Evolutionary conservation across 192 early-diverging fungal species (phyloP), one percentile per base, ranked within the genome.

Genomic region (Umbelopsis isabellina): DNA sequence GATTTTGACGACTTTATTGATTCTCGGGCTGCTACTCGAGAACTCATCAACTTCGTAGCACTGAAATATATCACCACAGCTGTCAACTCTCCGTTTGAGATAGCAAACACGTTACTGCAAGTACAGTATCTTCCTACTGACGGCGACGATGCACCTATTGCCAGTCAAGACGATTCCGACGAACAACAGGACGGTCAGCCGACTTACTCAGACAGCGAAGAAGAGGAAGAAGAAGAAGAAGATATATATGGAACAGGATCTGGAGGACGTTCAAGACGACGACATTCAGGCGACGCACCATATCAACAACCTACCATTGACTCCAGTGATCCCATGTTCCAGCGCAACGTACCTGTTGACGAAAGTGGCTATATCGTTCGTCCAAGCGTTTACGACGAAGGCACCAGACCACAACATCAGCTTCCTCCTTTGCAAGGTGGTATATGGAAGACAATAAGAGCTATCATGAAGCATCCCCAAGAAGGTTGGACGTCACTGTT

Each of bases 91-190:
- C 92, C 92, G 0, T 91, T 92, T 68, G 88, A 86, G 49, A 81
- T 85, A 2, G 81, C 83, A 18, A 88, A 89, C 66, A 92, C 90
- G 21, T 70, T 94, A n/a, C 68, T 91, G 46, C 91, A 94, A 77
- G 89, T 92, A 23, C 91, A 92, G 77, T 89, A 90, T 69, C 49
- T 88, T 23, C 92, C 92, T 21, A 77, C 82, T 35, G 84, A 88
- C 52, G 82, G 82, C 68, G 84, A 82, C 37, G 73, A 80, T 45
- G 67, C 58, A 1, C n/a, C 18, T 10, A 16, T 55, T 20, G 41
- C 25, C 46, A 25, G 6, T 41, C 18, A 23, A 22, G 8, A 46
- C 16, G 18, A 23, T 58, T 41, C 47, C 45, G 55, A 55, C n/a
- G 55, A 51, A 67, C 51, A 46, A 66, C 27, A 30, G 27, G 53